Base-by-base conservation (phyloP, 495 filamentous ascomycete species). In the Paragyromitra xinjiangensis region DNA sequence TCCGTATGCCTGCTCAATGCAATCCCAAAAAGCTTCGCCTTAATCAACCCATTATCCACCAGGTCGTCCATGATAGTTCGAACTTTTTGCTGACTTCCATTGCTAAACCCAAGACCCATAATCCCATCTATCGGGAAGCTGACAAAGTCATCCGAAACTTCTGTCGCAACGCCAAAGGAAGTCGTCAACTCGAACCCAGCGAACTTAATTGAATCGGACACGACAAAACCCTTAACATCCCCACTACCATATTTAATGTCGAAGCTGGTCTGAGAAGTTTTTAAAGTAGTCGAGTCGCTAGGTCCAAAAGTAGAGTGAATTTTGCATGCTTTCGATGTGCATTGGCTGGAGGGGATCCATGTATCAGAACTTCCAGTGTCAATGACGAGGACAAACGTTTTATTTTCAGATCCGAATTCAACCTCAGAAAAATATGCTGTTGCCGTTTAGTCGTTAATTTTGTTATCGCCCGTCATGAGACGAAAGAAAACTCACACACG, bases 51-150 rank as follows among this genome's bases (percentile, higher is more conserved):
- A n/a, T 88, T 84, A 3, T 87, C 76, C n/a, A 84, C 85, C 26
- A 95, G 84, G 34, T 84, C 80, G 45, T 90, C 87, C 84, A 94
- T 87, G 78, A 94, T 89, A 0, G 88, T 90, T 39, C 90, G 87
- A 8, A 86, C 86, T 11, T 83, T 69, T 39, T 85, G 6, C 82
- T 83, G 45, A 71, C 83, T 48, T 79, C 85, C 79, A 73, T 84
- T 64, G 83, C 85, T 78, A 84, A 86, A 89, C 7, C 90, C 90
- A n/a, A 96, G 84, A 6, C 92, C 93, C 6, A 96, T 83, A 62
- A 97, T 95, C n/a, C 93, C 93, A 81, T 97, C 93, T 77, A 95
- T 91, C 19, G 93, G 91, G 79, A 94, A 95, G 75, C 86, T 87
- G 39, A 84, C 73, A 83, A 97, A 95, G 61, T 93, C 88, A 63